These are phyloP conservation scores for Xanthoconium stramineum DNA, from an alignment of 768 basidiomycete genomes.

Conservation along the genomic window DNA sequence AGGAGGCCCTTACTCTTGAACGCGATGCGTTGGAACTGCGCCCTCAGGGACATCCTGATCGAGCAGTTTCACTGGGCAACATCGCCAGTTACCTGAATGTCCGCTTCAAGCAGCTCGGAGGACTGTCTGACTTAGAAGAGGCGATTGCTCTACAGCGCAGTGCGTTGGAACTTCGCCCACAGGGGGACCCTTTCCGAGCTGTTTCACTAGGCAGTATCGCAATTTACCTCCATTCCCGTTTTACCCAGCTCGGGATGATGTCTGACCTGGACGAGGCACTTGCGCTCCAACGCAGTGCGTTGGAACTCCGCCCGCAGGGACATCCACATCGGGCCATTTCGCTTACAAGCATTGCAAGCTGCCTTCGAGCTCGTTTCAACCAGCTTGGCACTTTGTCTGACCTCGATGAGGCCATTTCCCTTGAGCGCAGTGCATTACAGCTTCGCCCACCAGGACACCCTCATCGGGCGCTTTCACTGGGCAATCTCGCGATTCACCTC, in stretches of 20 bases:
- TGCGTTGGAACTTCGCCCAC: not conserved
- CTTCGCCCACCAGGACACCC: constrained; percentile 1
- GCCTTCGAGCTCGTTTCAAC: not conserved
- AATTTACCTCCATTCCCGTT: not conserved
- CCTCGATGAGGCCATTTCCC: constrained; percentile 1
- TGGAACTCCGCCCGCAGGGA: not conserved
- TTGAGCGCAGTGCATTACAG: not conserved
- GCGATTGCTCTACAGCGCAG: not conserved
- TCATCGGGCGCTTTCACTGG: not conserved
- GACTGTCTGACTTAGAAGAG: not conserved
- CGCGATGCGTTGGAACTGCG: not conserved
- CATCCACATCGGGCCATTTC: not conserved
- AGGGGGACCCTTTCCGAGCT: not conserved
- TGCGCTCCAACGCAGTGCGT: not conserved
- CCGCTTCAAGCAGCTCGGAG: not conserved
- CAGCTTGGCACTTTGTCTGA: not conserved
- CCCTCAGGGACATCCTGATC: not conserved
- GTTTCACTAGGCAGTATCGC: not conserved
- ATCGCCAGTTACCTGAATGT: not conserved
- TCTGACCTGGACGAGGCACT: constrained; percentile 1
- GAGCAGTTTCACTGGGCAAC: not conserved
- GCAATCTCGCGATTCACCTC: not conserved
- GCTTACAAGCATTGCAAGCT: not conserved
- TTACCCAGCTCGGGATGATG: not conserved
- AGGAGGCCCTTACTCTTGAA: not conserved